Conservation (phyloP, 768 basidiomycete species). For the Infundibulicybe gibba region DNA sequence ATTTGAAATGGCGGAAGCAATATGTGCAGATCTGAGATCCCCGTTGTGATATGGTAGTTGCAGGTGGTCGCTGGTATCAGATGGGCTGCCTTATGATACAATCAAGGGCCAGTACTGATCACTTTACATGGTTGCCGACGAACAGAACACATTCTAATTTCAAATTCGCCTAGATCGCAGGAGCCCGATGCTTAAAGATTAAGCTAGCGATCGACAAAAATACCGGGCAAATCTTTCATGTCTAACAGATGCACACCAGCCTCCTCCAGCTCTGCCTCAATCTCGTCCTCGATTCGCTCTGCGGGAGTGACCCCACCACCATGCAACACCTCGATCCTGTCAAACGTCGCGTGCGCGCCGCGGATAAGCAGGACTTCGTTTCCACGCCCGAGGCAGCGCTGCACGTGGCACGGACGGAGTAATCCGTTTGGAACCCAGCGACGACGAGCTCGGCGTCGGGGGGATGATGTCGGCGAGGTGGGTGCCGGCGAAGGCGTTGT, state of each 20-base stretch:
- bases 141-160: too few relatives aligned
- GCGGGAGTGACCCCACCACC: conserved; percentile 55
- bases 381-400: conserved; percentile 57
- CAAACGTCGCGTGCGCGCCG: conserved; percentile 67
- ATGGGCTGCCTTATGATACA: too few relatives aligned
- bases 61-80: too few relatives aligned
- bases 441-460: conserved; percentile 59
- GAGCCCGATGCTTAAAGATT: too few relatives aligned
- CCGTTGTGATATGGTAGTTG: too few relatives aligned
- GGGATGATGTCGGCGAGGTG: conserved; percentile 45
- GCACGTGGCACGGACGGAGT: conserved; percentile 57
- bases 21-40: too few relatives aligned
- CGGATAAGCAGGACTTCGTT: conserved; percentile 63
- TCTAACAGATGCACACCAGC: conserved; percentile 63
- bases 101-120: too few relatives aligned
- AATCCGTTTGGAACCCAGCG: conserved; percentile 68
- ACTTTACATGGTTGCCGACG: too few relatives aligned
- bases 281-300: conserved; percentile 47
- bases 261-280: conserved; percentile 67
- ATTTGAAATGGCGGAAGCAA: too few relatives aligned
- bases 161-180: too few relatives aligned
- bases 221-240: conserved; percentile 58
- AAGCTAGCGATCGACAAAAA: conserved; percentile 58
- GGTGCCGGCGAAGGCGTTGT: conserved; percentile 68
- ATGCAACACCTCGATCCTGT: conserved; percentile 59